Evolutionary conservation across 306 rosid species (phyloP), one percentile per base, ranked within the genome.

Genomic region (Quercus wislizeni): DNA sequence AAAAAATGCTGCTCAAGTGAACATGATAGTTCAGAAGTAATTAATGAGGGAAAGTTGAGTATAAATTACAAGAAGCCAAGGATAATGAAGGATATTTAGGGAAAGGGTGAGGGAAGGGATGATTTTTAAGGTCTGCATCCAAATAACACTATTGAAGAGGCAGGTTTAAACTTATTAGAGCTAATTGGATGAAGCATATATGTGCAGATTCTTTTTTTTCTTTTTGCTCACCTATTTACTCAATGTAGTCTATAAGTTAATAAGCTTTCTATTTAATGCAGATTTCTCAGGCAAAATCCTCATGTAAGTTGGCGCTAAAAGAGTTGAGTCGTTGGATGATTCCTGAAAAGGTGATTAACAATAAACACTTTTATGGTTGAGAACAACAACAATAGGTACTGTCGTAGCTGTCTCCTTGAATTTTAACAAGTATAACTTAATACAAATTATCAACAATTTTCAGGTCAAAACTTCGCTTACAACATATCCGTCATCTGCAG

Each of bases 401-500:
- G 5, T 23, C 12, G 9, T 28, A 25, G 25, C 57, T 62, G 55
- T 77, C 77, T 49, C 67, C 43, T 69, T 35, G 18, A 27, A 12
- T 25, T 51, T 30, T 2, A 43, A 12, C 14, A 33, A 77, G 30
- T 56, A 27, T 74, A 69, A 74, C 71, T 72, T 82, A 21, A n/a
- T 58, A 56, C 4, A 58, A 41, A 35, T 28, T 57, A 4, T 33
- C 38, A 30, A 20, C 19, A 0, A 33, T 52, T 83, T 88, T 79
- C 83, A 93, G 98, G 97, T 90, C 72, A 87, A 84, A 15, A 93
- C 97, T 80, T 83, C 97, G 79, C 77, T 93, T 64, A 65, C 97
- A 55, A 62, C 94, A 81, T 93, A 41, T 83, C 97, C 97, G 67
- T 93, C 98, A 77, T 84, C 96, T 38, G 98, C 97, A 69, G 92